phyloP scores from a whole-genome alignment of 2,329 filamentous ascomycete genomes.

The Chaetothyriales sp. region DNA sequence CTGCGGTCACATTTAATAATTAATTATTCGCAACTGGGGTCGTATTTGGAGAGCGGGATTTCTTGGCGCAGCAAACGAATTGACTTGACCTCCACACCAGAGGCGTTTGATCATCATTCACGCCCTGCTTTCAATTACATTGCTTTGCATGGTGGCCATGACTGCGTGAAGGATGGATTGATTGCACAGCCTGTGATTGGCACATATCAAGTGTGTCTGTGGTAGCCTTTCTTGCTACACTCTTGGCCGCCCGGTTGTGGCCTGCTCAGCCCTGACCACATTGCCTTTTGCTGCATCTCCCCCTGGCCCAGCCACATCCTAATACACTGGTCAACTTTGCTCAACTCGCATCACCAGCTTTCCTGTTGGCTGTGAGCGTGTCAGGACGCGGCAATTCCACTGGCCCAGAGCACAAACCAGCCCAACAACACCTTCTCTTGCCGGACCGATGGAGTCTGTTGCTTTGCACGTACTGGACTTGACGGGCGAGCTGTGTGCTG shows the following conservation, averaged over 20 bases:
- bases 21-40: too few species aligned
- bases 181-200: neutral
- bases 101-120: neutral
- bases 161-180: neutral
- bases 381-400: neutral
- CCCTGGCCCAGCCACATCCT: neutral
- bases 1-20: neutral
- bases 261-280: neutral
- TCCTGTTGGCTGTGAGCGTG: neutral
- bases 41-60: neutral
- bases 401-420: neutral
- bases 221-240: neutral
- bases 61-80: neutral
- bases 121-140: neutral
- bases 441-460: constrained; percentile 16
- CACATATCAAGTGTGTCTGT: neutral
- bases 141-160: neutral
- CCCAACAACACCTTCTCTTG: neutral
- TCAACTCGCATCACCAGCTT: neutral
- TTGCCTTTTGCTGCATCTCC: neutral
- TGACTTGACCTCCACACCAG: neutral
- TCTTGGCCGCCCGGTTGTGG: neutral
- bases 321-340: neutral
- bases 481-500: constrained; percentile 12
- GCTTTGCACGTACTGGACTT: constrained; percentile 11